These are phyloP conservation scores for Tilletia indica DNA, from an alignment of 1,284 basidiomycete species.

Conservation along the genomic window DNA sequence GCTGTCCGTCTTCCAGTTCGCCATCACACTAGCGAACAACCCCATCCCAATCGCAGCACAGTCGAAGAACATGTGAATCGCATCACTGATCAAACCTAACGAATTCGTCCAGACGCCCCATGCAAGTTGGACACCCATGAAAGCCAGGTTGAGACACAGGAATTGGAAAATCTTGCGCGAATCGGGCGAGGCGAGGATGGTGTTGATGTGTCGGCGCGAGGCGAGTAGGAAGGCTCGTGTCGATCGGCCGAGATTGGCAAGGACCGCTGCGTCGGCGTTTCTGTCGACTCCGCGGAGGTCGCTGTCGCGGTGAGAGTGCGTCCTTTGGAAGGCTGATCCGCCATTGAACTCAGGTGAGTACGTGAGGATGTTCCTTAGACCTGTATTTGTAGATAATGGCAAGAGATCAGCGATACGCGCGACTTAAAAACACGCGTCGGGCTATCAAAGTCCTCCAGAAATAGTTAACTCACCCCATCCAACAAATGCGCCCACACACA, in stretches of 20 bases:
- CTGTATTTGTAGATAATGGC: neutral
- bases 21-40: constrained; percentile 93
- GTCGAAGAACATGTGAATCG: constrained; percentile 99
- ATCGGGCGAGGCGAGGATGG: constrained; percentile 83
- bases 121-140: constrained; percentile 71
- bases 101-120: constrained; percentile 94
- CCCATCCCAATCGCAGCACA: constrained; percentile 96
- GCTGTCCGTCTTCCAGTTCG: constrained; percentile 91
- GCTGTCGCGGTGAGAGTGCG: constrained; percentile 5
- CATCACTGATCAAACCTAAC: constrained; percentile 92
- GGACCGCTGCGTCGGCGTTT: constrained; percentile 30
- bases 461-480: constrained; percentile 29
- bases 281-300: constrained; percentile 20
- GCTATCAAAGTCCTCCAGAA: too few species aligned
- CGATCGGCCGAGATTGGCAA: constrained; percentile 33
- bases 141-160: constrained; percentile 86
- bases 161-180: constrained; percentile 97
- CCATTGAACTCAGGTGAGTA: constrained; percentile 34
- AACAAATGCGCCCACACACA: constrained; percentile 34
- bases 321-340: neutral
- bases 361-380: constrained; percentile 43
- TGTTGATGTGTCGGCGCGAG: constrained; percentile 63
- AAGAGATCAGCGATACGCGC: too few species aligned
- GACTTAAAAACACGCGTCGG: too few species aligned
- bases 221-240: constrained; percentile 28